phyloP scores from a whole-genome alignment of 2,329 filamentous ascomycete genomes.

The Akanthomyces lecanii region DNA sequence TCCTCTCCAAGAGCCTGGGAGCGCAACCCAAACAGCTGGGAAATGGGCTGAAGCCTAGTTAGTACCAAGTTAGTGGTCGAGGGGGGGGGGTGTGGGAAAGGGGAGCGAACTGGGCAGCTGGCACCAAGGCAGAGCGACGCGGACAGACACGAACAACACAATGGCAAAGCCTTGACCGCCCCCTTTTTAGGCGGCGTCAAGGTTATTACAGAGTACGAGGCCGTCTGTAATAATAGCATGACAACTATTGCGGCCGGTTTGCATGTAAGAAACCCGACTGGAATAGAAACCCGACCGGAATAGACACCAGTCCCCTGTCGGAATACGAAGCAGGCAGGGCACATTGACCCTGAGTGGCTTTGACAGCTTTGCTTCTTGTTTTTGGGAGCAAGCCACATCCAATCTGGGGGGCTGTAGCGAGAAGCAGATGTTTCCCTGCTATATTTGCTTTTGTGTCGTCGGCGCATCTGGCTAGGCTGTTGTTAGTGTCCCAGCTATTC shows the following conservation, averaged over 20 bases:
- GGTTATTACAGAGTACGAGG: background rate
- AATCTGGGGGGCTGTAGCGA: conserved; percentile 1
- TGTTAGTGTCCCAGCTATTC: background rate
- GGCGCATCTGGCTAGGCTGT: background rate
- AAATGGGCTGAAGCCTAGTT: conserved; percentile 3
- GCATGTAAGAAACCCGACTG: background rate
- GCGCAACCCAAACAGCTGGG: conserved; percentile 6
- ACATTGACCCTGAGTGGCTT: background rate
- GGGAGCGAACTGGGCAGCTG: background rate
- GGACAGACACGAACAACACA: background rate
- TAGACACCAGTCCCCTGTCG: background rate
- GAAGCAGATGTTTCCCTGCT: background rate
- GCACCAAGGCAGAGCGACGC: background rate
- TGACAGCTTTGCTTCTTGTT: background rate
- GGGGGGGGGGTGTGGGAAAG: conserved; percentile 1
- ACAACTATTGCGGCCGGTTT: background rate
- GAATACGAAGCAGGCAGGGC: background rate
- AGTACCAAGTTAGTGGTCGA: background rate
- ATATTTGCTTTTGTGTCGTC: background rate
- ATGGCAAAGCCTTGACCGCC: background rate
- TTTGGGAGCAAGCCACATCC: background rate
- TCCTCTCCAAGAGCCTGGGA: background rate
- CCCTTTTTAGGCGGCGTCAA: background rate
- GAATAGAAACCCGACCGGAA: background rate
- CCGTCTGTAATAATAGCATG: background rate